Evolutionary conservation across 179 eudicot species (phyloP).

Genomic region (Silene noctiflora): DNA sequence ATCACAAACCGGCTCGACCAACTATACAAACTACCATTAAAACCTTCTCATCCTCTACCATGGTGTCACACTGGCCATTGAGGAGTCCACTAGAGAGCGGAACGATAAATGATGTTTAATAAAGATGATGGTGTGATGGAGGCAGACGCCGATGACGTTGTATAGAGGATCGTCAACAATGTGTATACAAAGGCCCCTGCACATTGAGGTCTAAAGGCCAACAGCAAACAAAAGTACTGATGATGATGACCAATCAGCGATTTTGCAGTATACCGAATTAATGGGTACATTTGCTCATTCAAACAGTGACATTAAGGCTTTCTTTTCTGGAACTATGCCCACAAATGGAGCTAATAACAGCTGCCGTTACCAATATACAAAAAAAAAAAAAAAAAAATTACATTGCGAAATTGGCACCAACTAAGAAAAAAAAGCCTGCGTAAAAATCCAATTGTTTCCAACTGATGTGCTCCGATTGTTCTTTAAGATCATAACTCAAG

Average conservation of each 20-base stretch:
- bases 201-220: neutral
- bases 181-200: too few species aligned
- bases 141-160: too few species aligned
- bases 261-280: slow-evolving; percentile 3
- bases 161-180: too few species aligned
- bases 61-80: too few species aligned
- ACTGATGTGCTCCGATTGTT: neutral
- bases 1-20: too few species aligned
- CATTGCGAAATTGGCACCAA: neutral
- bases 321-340: slow-evolving; percentile 12
- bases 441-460: neutral
- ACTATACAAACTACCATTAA: too few species aligned
- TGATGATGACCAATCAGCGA: neutral
- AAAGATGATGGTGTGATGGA: too few species aligned
- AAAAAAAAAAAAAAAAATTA: too few species aligned
- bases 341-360: slow-evolving; percentile 21
- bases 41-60: too few species aligned
- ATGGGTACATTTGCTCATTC: slow-evolving; percentile 5
- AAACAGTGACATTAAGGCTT: slow-evolving; percentile 14
- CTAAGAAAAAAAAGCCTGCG: neutral
- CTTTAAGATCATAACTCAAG: neutral
- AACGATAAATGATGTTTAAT: too few species aligned
- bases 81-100: too few species aligned
- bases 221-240: neutral
- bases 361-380: slow-evolving; percentile 29